Evolutionary conservation across 2,329 filamentous ascomycete species (phyloP), one percentile per base, ranked within the genome.

Genomic region (Calonectria montana): DNA sequence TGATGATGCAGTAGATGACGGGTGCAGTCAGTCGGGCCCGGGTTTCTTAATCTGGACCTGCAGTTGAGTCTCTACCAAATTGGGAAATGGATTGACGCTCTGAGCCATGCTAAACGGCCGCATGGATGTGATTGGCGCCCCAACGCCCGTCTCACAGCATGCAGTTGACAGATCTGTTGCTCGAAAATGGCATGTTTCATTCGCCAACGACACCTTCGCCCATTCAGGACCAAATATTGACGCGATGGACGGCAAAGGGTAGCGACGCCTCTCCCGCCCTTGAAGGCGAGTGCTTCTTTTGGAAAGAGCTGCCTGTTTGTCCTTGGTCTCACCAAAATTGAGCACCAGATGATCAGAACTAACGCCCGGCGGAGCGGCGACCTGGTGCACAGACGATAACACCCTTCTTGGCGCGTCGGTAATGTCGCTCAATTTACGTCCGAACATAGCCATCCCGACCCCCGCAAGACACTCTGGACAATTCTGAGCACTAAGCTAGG

Each of bases 21-120:
- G 77, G 71, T 72, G 75, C 72, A 66, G 69, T 78, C 72, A 66
- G 69, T 78, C 70, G 75, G 74, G 77, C 77, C 79, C 71, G 69
- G 73, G 41, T 65, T 72, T 70, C 70, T 68, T 67, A 63, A 76
- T 78, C 73, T 77, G 61, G 66, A 64, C 67, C 53, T 63, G 53
- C 74, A 74, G 50, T 61, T 50, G 50, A 70, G 62, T 48, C 66
- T 70, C 48, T 65, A 35, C 67, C 63, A 1, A 48, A 59, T 71
- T 65, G 63, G 71, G 67, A 70, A 67, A 35, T 35, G 18, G 57
- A 70, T 65, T 61, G 63, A 66, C 31, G 64, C 47, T 65, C 61
- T 62, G 45, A 59, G 53, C 55, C 37, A 47, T 63, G 47, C 31
- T 37, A 63, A 67, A 66, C 35, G 55, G 41, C 50, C 25, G 48